Evolutionary conservation across 331 rosid species (phyloP).

Genomic region (Saraca asoca): DNA sequence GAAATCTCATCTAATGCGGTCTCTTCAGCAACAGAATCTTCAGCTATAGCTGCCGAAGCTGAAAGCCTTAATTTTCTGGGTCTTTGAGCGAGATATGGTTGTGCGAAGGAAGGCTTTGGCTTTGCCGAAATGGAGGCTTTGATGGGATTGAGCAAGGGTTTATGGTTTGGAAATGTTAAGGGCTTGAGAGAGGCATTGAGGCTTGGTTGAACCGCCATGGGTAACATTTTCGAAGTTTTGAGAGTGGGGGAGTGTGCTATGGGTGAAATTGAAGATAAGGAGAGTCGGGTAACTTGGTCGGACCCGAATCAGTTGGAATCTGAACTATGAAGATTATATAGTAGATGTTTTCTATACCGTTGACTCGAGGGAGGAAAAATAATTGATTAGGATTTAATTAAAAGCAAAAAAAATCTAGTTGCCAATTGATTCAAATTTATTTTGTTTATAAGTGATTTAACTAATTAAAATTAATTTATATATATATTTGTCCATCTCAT

Average conservation of each 20-base stretch:
- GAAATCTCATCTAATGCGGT: slow-evolving; percentile 23
- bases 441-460: no score
- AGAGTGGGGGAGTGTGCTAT: background rate
- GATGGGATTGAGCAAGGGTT: slow-evolving; percentile 23
- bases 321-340: no score
- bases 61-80: slow-evolving; percentile 31
- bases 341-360: no score
- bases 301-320: no score
- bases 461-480: no score
- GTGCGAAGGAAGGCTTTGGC: slow-evolving; percentile 22
- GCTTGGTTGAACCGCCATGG: slow-evolving; percentile 54
- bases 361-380: no score
- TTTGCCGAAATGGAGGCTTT: slow-evolving; percentile 33
- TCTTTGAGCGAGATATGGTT: background rate
- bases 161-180: slow-evolving; percentile 33
- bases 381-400: no score
- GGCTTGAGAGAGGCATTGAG: slow-evolving; percentile 41
- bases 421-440: no score
- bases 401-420: no score
- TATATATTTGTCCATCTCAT: no score
- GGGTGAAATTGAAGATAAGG: no score
- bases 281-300: no score
- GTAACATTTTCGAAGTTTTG: slow-evolving; percentile 32
- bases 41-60: slow-evolving; percentile 40
- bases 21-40: slow-evolving; percentile 36